Conservation (phyloP, 208 protist species). For the Novymonas esmeraldas region DNA sequence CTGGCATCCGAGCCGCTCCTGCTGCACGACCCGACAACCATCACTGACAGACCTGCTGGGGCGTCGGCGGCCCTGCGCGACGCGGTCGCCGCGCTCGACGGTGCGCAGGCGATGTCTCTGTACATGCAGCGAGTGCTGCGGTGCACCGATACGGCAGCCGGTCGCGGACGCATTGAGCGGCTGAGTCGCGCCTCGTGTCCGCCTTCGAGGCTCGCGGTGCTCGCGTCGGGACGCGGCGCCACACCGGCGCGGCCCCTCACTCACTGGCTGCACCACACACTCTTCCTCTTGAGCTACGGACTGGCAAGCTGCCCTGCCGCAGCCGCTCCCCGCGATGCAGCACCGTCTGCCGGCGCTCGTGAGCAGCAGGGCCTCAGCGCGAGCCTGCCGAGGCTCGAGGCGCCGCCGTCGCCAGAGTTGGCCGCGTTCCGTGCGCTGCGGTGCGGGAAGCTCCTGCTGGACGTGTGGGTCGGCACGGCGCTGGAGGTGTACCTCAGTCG, state of each 20-base stretch:
- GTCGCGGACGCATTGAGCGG: too few relatives aligned
- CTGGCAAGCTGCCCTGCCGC: neutral
- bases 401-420: conserved; percentile 6
- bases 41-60: neutral
- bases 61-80: neutral
- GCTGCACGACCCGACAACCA: neutral
- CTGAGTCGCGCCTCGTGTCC: too few relatives aligned
- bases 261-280: conserved; percentile 49
- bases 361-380: too few relatives aligned
- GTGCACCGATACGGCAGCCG: neutral
- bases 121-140: conserved; percentile 29
- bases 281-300: conserved; percentile 50
- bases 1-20: neutral
- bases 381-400: too few relatives aligned
- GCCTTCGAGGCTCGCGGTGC: neutral
- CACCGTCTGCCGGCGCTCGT: too few relatives aligned
- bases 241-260: neutral
- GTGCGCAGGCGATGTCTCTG: conserved; percentile 21
- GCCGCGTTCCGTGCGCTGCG: conserved; percentile 23
- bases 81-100: conserved; percentile 11
- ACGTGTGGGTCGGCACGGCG: conserved; percentile 22
- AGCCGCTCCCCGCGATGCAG: neutral
- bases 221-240: too few relatives aligned
- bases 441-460: conserved; percentile 16
- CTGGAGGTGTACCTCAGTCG: conserved; percentile 34